Conservation (phyloP, 2,329 filamentous ascomycete species). For the Raffaelea ambrosiae region DNA sequence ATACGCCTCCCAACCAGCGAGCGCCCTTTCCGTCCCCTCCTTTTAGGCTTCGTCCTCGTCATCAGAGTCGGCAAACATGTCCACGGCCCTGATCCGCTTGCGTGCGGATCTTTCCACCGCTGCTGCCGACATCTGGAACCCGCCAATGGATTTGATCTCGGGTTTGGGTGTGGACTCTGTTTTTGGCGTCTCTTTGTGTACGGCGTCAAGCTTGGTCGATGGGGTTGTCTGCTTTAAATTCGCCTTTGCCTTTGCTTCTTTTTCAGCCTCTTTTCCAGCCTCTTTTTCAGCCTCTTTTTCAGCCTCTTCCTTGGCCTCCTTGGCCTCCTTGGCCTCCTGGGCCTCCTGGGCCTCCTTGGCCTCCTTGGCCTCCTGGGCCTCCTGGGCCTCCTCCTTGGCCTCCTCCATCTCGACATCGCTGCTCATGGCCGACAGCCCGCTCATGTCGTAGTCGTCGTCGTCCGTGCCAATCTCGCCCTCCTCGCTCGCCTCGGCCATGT, state of each 20-base stretch:
- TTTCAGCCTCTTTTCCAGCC: no score
- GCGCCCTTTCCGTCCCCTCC: not conserved
- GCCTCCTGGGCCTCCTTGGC: not conserved
- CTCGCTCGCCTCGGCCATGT: constrained; percentile 11
- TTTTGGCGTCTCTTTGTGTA: not conserved
- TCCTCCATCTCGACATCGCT: constrained; percentile 12
- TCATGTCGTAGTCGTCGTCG: constrained; percentile 9
- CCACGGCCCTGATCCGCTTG: constrained; percentile 66
- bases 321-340: no score
- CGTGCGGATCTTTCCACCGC: constrained; percentile 27
- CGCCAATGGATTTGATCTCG: constrained; percentile 15
- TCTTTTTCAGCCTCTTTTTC: no score
- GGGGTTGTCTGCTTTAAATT: not conserved
- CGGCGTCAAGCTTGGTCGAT: no score
- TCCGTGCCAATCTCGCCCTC: constrained; percentile 14
- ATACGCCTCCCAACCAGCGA: no score
- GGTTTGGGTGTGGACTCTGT: not conserved
- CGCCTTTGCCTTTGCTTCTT: no score
- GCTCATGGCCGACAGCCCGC: constrained; percentile 1
- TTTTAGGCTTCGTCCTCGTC: constrained; percentile 21
- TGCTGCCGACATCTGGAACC: constrained; percentile 17
- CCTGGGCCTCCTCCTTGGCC: not conserved
- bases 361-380: not conserved
- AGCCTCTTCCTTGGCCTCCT: no score
- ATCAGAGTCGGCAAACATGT: constrained; percentile 78